A percentile compares a stretch with the other conserved stretches of the same genome.
Evolutionary conservation across 805 yeast species (phyloP).

Genomic region (Wickerhamomyces sydowiorum): DNA sequence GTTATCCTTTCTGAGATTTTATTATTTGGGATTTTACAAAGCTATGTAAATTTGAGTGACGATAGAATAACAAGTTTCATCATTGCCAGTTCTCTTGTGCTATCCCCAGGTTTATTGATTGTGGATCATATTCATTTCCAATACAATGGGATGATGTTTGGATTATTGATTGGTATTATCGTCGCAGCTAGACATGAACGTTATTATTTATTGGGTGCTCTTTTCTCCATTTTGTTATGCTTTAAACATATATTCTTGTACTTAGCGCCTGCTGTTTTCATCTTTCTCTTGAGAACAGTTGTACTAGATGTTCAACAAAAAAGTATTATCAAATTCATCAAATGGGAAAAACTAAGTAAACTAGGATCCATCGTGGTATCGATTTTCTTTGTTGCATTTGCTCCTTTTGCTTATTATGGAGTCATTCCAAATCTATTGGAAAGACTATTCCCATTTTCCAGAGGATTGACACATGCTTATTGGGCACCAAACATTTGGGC

Average conservation of each 20-base stretch:
- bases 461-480: conserved; percentile 96
- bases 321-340: conserved; percentile 31
- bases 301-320: conserved; percentile 39
- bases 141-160: conserved; percentile 92
- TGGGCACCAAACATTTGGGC: conserved; percentile 99
- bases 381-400: conserved; percentile 66
- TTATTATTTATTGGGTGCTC: conserved; percentile 54
- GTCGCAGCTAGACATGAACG: conserved; percentile 59
- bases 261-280: conserved; percentile 90
- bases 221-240: conserved; percentile 75
- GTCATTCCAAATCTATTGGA: conserved; percentile 59
- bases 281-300: conserved; percentile 68
- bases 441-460: conserved; percentile 85
- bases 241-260: conserved; percentile 93
- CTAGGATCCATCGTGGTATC: conserved; percentile 57
- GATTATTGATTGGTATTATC: conserved; percentile 68
- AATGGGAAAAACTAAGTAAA: conserved; percentile 54
- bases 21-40: conserved; percentile 64
- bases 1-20: conserved; percentile 76
- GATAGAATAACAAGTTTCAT: conserved; percentile 50
- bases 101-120: conserved; percentile 86
- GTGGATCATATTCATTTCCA: conserved; percentile 97
- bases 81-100: conserved; percentile 71
- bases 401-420: conserved; percentile 58
- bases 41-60: conserved; percentile 50